A percentile compares a stretch with the other conserved stretches of the same genome.
Conservation (phyloP, 75 land plant genomes). For the Azolla pinnata region DNA sequence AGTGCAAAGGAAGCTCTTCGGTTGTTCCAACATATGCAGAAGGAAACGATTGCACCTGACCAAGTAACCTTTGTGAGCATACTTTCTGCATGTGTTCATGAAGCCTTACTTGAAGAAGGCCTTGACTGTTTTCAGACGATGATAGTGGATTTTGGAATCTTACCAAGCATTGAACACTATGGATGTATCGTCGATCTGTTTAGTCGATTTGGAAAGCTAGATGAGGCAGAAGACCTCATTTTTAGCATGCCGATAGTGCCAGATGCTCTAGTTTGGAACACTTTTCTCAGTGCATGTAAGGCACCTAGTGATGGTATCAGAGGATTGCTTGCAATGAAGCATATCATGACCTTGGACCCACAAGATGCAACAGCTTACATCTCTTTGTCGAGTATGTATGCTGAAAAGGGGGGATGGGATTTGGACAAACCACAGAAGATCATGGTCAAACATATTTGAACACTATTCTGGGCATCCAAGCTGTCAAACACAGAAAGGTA, state of each 20-base stretch:
- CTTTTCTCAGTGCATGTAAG: slow-evolving; percentile 15
- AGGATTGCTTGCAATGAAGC: slow-evolving; percentile 11
- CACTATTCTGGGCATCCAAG: too few species aligned
- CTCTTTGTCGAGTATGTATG: too few species aligned
- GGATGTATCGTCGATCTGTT: slow-evolving; percentile 27
- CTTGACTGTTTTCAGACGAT: slow-evolving; percentile 18
- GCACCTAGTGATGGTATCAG: slow-evolving; percentile 2
- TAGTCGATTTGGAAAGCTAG: slow-evolving; percentile 14
- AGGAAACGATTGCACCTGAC: slow-evolving; percentile 9
- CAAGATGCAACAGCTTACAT: too few species aligned
- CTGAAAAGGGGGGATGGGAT: too few species aligned
- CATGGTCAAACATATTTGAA: too few species aligned
- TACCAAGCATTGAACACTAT: slow-evolving; percentile 15
- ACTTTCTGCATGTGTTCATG: slow-evolving; percentile 21
- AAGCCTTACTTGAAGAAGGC: slow-evolving; percentile 10
- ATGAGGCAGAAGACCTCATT: slow-evolving; percentile 18
- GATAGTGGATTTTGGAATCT: slow-evolving; percentile 15
- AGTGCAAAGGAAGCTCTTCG: slow-evolving; percentile 4
- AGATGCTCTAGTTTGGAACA: slow-evolving; percentile 17
- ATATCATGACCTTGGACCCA: slow-evolving; percentile 5
- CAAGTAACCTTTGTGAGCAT: slow-evolving; percentile 9
- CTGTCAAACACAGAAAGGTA: too few species aligned
- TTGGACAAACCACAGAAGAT: too few species aligned
- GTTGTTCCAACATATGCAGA: background rate
- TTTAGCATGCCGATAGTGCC: slow-evolving; percentile 16